phyloP scores from a whole-genome alignment of 164 flowering plant genomes.

The Umbilicus rupestris region DNA sequence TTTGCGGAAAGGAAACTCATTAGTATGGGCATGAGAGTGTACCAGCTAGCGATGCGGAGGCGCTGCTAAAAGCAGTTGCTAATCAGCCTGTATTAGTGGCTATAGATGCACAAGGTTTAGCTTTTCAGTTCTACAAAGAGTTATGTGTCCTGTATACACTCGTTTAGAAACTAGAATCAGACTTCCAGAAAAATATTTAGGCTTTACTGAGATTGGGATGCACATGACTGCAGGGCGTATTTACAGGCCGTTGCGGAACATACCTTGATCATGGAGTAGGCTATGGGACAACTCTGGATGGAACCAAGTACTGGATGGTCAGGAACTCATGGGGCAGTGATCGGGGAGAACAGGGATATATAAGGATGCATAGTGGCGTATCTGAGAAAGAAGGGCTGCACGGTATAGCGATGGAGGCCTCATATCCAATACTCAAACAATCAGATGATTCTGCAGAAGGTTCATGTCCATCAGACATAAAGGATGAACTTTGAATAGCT shows the following conservation, averaged over 20 bases:
- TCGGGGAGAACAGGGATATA: conserved; percentile 89
- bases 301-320: conserved; percentile 85
- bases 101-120: conserved; percentile 59
- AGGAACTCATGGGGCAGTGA: conserved; percentile 90
- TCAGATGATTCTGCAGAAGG: conserved; percentile 20
- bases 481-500: conserved; percentile 49
- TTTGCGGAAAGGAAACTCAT: conserved; percentile 38
- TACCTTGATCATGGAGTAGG: conserved; percentile 86
- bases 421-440: conserved; percentile 66
- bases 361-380: conserved; percentile 60
- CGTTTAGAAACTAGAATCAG: background rate
- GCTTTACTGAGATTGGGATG: background rate
- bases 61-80: conserved; percentile 60
- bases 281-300: conserved; percentile 64
- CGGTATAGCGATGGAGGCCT: conserved; percentile 84
- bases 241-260: conserved; percentile 51
- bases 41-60: conserved; percentile 53
- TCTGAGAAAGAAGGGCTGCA: conserved; percentile 46
- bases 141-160: conserved; percentile 18
- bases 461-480: conserved; percentile 15
- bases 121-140: conserved; percentile 76
- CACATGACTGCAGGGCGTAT: conserved; percentile 58
- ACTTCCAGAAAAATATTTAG: background rate
- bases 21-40: conserved; percentile 69
- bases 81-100: conserved; percentile 72